Conservation (phyloP, 192 early-diverging fungal genomes). For the Coemansia sp. region DNA sequence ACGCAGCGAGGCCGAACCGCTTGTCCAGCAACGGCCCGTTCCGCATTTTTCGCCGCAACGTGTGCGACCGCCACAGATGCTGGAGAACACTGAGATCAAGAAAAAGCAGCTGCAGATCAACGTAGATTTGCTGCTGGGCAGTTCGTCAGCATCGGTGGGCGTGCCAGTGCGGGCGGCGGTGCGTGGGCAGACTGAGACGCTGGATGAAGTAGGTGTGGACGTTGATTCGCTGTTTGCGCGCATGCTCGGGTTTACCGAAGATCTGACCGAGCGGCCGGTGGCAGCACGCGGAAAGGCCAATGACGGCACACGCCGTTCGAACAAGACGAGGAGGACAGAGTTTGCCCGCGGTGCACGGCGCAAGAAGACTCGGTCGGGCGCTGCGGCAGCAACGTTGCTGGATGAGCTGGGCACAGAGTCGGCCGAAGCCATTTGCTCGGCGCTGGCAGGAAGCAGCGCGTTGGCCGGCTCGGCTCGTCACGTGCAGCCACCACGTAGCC, state of each 20-base stretch:
- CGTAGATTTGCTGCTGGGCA: conserved; percentile 40
- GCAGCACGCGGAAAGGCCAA: background rate
- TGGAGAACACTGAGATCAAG: conserved; percentile 51
- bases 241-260: conserved; percentile 53
- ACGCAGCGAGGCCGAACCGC: conserved; percentile 10
- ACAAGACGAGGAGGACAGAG: background rate
- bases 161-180: conserved; percentile 1
- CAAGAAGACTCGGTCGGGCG: conserved; percentile 22
- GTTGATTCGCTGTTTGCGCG: conserved; percentile 49
- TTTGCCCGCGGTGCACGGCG: conserved; percentile 4
- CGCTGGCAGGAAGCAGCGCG: conserved; percentile 8
- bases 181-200: background rate
- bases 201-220: conserved; percentile 46
- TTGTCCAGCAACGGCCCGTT: conserved; percentile 31
- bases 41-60: conserved; percentile 47
- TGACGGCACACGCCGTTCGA: background rate
- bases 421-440: conserved; percentile 33
- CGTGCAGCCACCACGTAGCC: conserved; percentile 8
- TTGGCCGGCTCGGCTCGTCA: conserved; percentile 10
- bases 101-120: conserved; percentile 51
- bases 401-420: conserved; percentile 26
- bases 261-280: conserved; percentile 22
- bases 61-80: conserved; percentile 27
- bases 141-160: conserved; percentile 1
- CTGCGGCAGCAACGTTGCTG: conserved; percentile 18